Evolutionary conservation across 1,284 basidiomycete species (phyloP).

Genomic region (Puccinia horiana): DNA sequence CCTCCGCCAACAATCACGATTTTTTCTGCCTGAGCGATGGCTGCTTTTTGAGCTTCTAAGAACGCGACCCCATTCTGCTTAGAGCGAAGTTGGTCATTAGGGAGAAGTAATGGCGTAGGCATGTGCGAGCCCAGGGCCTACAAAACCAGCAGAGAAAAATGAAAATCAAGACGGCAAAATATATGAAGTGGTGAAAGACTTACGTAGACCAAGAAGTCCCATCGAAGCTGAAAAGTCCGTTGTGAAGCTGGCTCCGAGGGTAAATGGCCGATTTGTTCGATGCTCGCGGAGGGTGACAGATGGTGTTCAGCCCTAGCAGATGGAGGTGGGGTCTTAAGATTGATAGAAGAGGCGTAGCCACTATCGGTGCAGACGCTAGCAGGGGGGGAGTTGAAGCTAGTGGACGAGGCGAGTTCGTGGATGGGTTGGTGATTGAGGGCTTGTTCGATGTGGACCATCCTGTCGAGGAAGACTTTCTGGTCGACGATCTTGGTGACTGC

Average conservation of each 20-base stretch:
- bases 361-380: conserved; percentile 20
- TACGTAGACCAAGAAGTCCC: conserved; percentile 49
- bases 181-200: background rate
- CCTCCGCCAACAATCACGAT: conserved; percentile 47
- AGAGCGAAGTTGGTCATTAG: background rate
- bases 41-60: conserved; percentile 12
- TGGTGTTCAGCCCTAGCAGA: background rate
- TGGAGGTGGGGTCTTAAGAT: background rate
- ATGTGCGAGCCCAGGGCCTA: conserved; percentile 42
- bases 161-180: background rate
- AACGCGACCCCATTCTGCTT: conserved; percentile 26
- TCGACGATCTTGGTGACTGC: conserved; percentile 32
- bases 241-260: background rate
- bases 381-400: background rate
- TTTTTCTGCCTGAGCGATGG: background rate
- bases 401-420: background rate
- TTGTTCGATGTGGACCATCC: background rate
- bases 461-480: conserved; percentile 22
- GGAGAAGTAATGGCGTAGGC: conserved; percentile 20
- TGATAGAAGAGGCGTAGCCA: conserved; percentile 30
- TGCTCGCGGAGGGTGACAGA: background rate
- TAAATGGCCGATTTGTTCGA: conserved; percentile 6
- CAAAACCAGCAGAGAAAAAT: background rate
- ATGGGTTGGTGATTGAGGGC: background rate
- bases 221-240: conserved; percentile 15